These are phyloP conservation scores for Cylindrotheca fusiformis DNA, from an alignment of 108 stramenopile genomes.

Conservation along the genomic window DNA sequence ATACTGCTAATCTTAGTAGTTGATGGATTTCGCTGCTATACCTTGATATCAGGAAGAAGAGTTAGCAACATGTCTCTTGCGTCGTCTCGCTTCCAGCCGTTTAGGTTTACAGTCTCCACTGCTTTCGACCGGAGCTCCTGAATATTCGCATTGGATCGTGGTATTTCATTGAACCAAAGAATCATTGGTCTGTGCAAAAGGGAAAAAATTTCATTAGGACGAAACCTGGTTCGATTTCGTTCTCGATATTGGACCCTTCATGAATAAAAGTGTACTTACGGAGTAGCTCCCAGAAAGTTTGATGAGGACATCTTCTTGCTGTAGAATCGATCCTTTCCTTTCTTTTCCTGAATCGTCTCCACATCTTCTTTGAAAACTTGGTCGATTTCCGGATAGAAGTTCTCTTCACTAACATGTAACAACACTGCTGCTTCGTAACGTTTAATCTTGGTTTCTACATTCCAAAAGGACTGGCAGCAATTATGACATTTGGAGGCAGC, in stretches of 20 bases:
- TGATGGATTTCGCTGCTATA: no score
- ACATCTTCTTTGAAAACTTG: constrained; percentile 47
- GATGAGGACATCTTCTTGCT: background rate
- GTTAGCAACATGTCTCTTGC: constrained; percentile 64
- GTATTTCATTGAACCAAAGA: constrained; percentile 22
- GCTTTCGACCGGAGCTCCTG: constrained; percentile 29
- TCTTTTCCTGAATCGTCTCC: constrained; percentile 37
- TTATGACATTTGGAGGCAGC: constrained; percentile 11
- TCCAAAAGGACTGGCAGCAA: constrained; percentile 34
- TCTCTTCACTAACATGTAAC: constrained; percentile 8
- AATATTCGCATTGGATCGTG: background rate
- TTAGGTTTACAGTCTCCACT: constrained; percentile 40
- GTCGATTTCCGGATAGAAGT: constrained; percentile 22
- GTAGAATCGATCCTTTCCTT: constrained; percentile 23
- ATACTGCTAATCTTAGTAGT: no score
- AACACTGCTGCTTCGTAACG: constrained; percentile 28
- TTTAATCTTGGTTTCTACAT: constrained; percentile 11
- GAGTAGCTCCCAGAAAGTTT: background rate
- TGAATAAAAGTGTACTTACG: background rate
- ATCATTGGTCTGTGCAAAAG: constrained; percentile 9
- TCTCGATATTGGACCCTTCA: no score
- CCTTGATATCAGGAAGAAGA: constrained; percentile 48
- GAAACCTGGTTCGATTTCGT: background rate
- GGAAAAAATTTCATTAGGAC: constrained; percentile 6
- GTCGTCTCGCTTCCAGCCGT: constrained; percentile 66